These are phyloP conservation scores for Phanerochaete sordida DNA, from an alignment of 768 basidiomycete genomes.

Conservation along the genomic window DNA sequence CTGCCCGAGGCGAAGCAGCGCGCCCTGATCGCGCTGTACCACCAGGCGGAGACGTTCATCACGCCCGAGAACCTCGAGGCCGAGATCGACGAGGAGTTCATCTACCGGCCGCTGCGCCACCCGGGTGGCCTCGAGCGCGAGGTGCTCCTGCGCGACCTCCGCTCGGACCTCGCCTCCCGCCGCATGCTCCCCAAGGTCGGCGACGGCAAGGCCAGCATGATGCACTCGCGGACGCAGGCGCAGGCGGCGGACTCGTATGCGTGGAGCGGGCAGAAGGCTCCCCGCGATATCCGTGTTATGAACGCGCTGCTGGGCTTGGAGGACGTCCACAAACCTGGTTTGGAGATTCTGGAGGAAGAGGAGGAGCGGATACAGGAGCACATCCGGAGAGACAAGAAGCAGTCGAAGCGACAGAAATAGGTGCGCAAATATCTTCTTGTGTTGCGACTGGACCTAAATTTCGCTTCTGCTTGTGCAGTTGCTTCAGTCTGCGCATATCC, in stretches of 20 bases:
- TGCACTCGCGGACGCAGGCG: too few relatives aligned
- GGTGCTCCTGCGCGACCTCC: slow-evolving; percentile 14
- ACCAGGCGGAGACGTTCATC: slow-evolving; percentile 69
- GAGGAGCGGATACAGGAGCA: slow-evolving; percentile 20
- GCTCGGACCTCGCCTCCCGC: slow-evolving; percentile 12
- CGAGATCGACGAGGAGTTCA: slow-evolving; percentile 64
- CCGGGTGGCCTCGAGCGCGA: slow-evolving; percentile 4
- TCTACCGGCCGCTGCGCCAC: slow-evolving; percentile 9
- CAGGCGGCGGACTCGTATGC: slow-evolving; percentile 5
- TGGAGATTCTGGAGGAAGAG: slow-evolving; percentile 45
- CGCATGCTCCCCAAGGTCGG: slow-evolving; percentile 16
- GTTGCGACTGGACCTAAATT: too few relatives aligned
- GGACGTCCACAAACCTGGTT: slow-evolving; percentile 33
- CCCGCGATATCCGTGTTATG: slow-evolving; percentile 42
- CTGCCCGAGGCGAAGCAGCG: slow-evolving; percentile 59
- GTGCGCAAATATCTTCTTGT: too few relatives aligned
- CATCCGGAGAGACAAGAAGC: background rate
- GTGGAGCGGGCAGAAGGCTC: slow-evolving; percentile 19
- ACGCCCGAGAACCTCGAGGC: slow-evolving; percentile 64
- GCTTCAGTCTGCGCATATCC: background rate
- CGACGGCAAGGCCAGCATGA: too few relatives aligned
- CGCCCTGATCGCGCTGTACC: slow-evolving; percentile 74
- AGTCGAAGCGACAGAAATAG: background rate
- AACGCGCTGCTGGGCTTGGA: slow-evolving; percentile 54
- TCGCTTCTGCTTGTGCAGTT: too few relatives aligned